phyloP scores from a whole-genome alignment of 306 rosid genomes.

The Lathyrus oleraceus region DNA sequence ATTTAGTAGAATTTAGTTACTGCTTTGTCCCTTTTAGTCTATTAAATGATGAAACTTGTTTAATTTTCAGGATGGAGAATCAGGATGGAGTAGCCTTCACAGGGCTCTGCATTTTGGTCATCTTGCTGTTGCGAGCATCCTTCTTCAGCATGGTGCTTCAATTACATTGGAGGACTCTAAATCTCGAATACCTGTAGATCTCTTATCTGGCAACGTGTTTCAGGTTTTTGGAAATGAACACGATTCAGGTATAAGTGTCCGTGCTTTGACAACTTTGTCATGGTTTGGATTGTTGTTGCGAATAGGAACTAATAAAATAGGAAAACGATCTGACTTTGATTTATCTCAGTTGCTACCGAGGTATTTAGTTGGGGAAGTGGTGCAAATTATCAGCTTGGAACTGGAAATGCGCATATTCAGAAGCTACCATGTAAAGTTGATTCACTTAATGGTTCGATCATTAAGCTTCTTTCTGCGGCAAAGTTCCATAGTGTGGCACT shows the following conservation, averaged over 20 bases:
- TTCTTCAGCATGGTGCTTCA: conserved; percentile 86
- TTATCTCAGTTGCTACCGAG: conserved; percentile 70
- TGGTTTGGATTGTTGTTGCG: conserved; percentile 28
- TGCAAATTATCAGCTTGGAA: conserved; percentile 94
- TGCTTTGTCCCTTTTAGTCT: conserved; percentile 17
- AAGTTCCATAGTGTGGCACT: conserved; percentile 96
- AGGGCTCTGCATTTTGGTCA: conserved; percentile 97
- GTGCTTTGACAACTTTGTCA: conserved; percentile 37
- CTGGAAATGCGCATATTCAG: conserved; percentile 91
- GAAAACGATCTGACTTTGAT: conserved; percentile 36
- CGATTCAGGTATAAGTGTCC: conserved; percentile 57
- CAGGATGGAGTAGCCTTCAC: conserved; percentile 98
- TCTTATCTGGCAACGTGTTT: conserved; percentile 76
- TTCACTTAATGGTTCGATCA: conserved; percentile 66
- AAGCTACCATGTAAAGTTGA: conserved; percentile 93
- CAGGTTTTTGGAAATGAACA: conserved; percentile 57
- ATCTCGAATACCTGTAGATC: conserved; percentile 83
- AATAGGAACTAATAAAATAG: neutral
- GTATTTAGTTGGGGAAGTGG: conserved; percentile 98
- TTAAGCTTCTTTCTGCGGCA: conserved; percentile 79
- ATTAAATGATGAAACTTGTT: conserved; percentile 16
- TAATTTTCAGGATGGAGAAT: conserved; percentile 84
- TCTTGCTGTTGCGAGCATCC: conserved; percentile 82
- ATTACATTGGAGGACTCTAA: conserved; percentile 76
- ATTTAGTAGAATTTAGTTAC: conserved; percentile 1